Evolutionary conservation across 768 basidiomycete genomes (phyloP), one percentile per base, ranked within the genome.

Genomic region (Pleurotus platypus): DNA sequence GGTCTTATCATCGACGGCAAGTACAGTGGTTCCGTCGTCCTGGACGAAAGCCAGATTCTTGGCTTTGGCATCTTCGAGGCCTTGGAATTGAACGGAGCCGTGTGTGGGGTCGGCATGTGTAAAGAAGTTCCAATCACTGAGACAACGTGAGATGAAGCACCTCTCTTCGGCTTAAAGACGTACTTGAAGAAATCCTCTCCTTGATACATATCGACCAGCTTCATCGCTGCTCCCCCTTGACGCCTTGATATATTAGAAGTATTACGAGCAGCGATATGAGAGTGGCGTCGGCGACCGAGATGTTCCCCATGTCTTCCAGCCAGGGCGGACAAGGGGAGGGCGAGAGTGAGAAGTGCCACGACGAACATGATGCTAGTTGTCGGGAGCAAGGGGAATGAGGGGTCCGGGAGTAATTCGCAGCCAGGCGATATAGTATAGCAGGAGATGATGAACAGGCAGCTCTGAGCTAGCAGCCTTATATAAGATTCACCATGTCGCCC

Each of bases 161-260:
- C 54, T 6, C 46, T 26, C 11, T 15, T 16, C 1, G 57, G 26
- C 46, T 3, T 6, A 18, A 45, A 46, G 43, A 75, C 71, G 46
- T 63, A 89, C 87, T 81, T 73, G 57, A 89, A 72, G 70, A 90
- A 89, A 50, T 74, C 77, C 7, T 83, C 62, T 8, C 84, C 86
- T 12, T 65, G 61, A 62, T 76, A 77, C 27, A 69, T 62, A 57
- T 75, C 73, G 45, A 66, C 58, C 53, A 75, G 49, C 30, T 66
- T 67, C 59, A 64, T 76, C 5, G 61, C 61, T 48, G 60, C 58
- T 13, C 56, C 57, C 13, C 53, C 59, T 7, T 64, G 63, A 56
- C 55, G 64, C 64, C 16, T 62, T 66, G 45, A 62, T 64, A 37
- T 57, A 56, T 11, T 61, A 59, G 46, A 67, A 8, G 38, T 6